A percentile compares a stretch with the other conserved stretches of the same genome.
phyloP scores from a whole-genome alignment of 2,329 filamentous ascomycete genomes.

The Pseudopyricularia javanii region DNA sequence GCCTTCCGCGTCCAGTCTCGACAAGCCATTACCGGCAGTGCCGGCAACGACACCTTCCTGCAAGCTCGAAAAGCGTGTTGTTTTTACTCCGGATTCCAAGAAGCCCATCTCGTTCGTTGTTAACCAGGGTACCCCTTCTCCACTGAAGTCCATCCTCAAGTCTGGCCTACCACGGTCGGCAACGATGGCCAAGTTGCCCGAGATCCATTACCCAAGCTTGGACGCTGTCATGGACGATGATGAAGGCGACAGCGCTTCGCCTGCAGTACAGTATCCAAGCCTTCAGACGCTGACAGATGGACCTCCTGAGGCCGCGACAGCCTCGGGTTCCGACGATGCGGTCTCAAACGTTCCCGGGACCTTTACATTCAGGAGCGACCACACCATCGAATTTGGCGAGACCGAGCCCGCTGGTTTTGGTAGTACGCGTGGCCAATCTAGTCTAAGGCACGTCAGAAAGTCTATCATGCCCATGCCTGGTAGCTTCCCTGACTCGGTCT shows the following conservation, averaged over 20 bases:
- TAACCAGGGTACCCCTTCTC: constrained; percentile 41
- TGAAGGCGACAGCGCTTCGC: constrained; percentile 10
- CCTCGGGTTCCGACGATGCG: constrained; percentile 9
- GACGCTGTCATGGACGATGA: constrained; percentile 14
- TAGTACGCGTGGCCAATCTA: constrained; percentile 43
- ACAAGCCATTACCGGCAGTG: constrained; percentile 38
- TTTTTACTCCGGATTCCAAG: constrained; percentile 65
- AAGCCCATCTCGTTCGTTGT: constrained; percentile 18
- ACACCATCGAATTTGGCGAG: constrained; percentile 46
- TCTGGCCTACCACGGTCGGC: constrained; percentile 30
- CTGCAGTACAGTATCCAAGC: constrained; percentile 38
- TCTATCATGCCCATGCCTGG: constrained; percentile 43
- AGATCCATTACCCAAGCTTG: constrained; percentile 17
- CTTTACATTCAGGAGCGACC: constrained; percentile 55
- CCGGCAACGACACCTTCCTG: constrained; percentile 55
- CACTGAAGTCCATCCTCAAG: constrained; percentile 39
- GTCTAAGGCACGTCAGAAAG: constrained; percentile 45
- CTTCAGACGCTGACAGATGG: constrained; percentile 21
- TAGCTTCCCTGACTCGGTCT: constrained; percentile 29
- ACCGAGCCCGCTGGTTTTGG: constrained; percentile 41
- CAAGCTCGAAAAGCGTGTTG: constrained; percentile 59
- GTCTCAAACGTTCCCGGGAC: constrained; percentile 34
- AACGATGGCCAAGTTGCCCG: constrained; percentile 17
- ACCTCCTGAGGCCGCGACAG: constrained; percentile 9
- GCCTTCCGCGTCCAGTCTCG: constrained; percentile 28